Base-by-base conservation (phyloP, 495 filamentous ascomycete genomes). In the Neurospora sp. region DNA sequence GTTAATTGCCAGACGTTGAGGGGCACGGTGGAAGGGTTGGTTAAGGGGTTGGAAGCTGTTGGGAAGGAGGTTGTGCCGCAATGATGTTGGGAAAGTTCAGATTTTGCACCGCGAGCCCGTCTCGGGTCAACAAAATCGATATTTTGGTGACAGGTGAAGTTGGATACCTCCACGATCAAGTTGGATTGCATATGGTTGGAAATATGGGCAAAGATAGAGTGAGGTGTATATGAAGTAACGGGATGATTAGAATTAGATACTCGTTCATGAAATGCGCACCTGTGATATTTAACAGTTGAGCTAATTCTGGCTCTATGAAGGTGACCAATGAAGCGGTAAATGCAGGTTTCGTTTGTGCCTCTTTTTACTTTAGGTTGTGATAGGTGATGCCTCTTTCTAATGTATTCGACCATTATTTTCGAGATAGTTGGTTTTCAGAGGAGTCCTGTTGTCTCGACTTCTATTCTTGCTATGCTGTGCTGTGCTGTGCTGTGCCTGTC, bases 21-120 rank as follows among this genome's bases (percentile, higher is more conserved):
- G 82, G 88, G 88, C 76, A 96, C 93, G 7, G 87, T 96, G 69
- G 93, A 96, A 76, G 88, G 88, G 62, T 83, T 98, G 75, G 86
- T 97, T 10, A 87, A 84, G 78, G 91, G 90, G 20, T 87, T 98
- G 78, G 88, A 89, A 80, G 89, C 91, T 75, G 85, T 89, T 37
- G 91, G 90, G 2, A 86, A 80, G 75, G 85, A 84, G 70, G 80
- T 89, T 71, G 74, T 70, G 23, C 1, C 12, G 49, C 49, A 60
- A 31, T 60, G 49, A 60, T 46, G 72, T 6, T 23, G 41, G 70
- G 35, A 35, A 35, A 0, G 35, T 35, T 35, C 35, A 35, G 35
- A 35, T 35, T 35, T 35, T 35, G 0, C 35, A 35, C 35, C 35
- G 35, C 35, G 66, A 66, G 41, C 20, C 4, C 23, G 60, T 18